Evolutionary conservation across 2,329 filamentous ascomycete species (phyloP), one percentile per base, ranked within the genome.

Genomic region (Penicillium sp.): DNA sequence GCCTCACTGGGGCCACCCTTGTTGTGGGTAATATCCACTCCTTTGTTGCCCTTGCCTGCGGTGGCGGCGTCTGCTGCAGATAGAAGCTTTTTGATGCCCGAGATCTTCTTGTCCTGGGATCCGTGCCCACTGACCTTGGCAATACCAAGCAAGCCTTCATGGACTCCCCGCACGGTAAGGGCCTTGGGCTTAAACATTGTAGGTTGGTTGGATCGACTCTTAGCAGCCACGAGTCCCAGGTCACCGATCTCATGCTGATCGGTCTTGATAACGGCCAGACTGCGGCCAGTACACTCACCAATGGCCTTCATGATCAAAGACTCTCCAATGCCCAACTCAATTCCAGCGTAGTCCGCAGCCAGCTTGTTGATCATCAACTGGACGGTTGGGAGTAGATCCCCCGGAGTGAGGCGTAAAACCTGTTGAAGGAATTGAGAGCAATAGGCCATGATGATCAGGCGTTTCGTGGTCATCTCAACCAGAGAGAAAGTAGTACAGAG

Each of bases 251-350:
- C 92, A 68, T 95, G 92, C 71, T 99, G 95, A 66, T 98, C 93
- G 49, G 90, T 87, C 78, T 97, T 98, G 80, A 99, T 96, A 52
- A 96, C 87, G 37, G 88, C 84, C 47, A 97, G 77, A 68, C 87
- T 96, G 59, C 95, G 87, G 10, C 95, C 95, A 0, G 95, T 99
- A 29, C 88, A 90, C 78, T 98, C 93, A 11, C 93, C 93, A 69
- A 99, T 96, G 5, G 95, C 91, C 74, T 98, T 99, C 93, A 98
- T 98, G 68, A 99, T 97, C 27, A 99, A 78, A 0, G 93, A 98
- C 76, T 99, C 95, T 55, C 95, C 95, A 66, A 99, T 99, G n/a
- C 95, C 95, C 29, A 99, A 83, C 76, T 99, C 95, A 61, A 99
- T 93, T 21, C 95, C 95, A 44, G 93, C 89, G 73, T 97, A 99